These are phyloP conservation scores for Podospora sp. DNA, from an alignment of 495 filamentous ascomycete genomes.

Conservation along the genomic window DNA sequence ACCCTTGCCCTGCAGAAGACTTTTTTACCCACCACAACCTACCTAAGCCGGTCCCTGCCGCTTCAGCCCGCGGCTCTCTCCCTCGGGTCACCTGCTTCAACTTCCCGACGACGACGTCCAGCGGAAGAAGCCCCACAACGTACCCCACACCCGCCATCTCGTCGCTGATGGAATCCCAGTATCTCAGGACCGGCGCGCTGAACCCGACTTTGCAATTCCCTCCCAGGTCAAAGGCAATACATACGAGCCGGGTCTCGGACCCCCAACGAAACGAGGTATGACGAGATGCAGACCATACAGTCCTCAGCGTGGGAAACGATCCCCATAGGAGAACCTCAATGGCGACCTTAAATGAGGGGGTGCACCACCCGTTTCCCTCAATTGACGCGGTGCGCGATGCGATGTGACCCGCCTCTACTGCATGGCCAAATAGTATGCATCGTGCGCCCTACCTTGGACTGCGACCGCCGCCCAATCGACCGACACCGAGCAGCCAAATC, in stretches of 20 bases:
- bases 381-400: background rate
- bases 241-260: background rate
- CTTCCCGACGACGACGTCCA: background rate
- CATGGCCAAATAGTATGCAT: background rate
- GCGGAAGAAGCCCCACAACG: background rate
- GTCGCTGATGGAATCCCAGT: background rate
- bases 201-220: background rate
- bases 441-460: background rate
- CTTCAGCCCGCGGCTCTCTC: background rate
- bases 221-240: background rate
- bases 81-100: slow-evolving; percentile 5
- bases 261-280: background rate
- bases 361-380: slow-evolving; percentile 7
- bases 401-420: background rate
- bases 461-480: background rate
- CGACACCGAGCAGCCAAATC: background rate
- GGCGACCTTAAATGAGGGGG: background rate
- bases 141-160: background rate
- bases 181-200: background rate
- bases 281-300: background rate
- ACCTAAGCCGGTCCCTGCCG: slow-evolving; percentile 4
- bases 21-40: slow-evolving; percentile 9
- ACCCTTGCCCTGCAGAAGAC: slow-evolving; percentile 2
- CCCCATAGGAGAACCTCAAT: background rate
- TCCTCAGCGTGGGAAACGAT: background rate